Percentiles rank a stretch among this genome's conserved stretches.
Conservation (phyloP, 306 rosid genomes). For the Clitoria ternatea region DNA sequence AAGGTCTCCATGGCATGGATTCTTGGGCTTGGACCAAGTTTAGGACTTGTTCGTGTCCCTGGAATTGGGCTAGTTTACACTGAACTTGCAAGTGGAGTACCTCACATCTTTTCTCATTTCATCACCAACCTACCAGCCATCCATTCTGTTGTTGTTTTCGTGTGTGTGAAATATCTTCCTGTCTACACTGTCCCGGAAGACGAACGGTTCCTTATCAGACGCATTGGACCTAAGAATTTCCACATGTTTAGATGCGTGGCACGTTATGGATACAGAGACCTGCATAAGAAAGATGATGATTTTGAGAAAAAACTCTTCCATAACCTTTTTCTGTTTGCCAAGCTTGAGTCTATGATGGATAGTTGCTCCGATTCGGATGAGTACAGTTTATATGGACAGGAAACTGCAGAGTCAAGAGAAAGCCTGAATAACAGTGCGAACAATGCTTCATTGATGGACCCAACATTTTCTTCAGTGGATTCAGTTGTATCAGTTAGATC, state of each 20-base stretch:
- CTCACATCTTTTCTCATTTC: slow-evolving; percentile 95
- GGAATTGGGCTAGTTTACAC: slow-evolving; percentile 94
- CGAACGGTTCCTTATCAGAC: slow-evolving; percentile 80
- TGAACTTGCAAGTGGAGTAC: slow-evolving; percentile 92
- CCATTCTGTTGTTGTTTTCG: slow-evolving; percentile 85
- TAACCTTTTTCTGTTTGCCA: slow-evolving; percentile 58
- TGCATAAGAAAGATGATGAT: slow-evolving; percentile 78
- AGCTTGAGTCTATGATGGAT: slow-evolving; percentile 88
- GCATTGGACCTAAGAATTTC: slow-evolving; percentile 79
- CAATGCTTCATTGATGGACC: slow-evolving; percentile 39
- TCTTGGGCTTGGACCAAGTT: slow-evolving; percentile 93
- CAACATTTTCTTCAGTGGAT: slow-evolving; percentile 52
- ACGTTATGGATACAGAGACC: slow-evolving; percentile 86
- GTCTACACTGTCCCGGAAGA: slow-evolving; percentile 91
- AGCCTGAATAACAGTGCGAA: slow-evolving; percentile 32
- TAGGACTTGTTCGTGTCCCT: slow-evolving; percentile 96
- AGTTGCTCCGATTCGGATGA: slow-evolving; percentile 84
- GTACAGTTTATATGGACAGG: slow-evolving; percentile 52
- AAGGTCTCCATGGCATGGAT: slow-evolving; percentile 99
- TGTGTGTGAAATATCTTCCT: slow-evolving; percentile 91
- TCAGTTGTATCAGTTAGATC: slow-evolving; percentile 54
- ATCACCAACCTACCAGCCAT: slow-evolving; percentile 94
- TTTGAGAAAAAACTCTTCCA: slow-evolving; percentile 86
- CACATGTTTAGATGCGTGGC: slow-evolving; percentile 95
- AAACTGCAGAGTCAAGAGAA: slow-evolving; percentile 40